These are phyloP conservation scores for Glycine tomentella DNA, from an alignment of 306 rosid genomes.

Conservation along the genomic window DNA sequence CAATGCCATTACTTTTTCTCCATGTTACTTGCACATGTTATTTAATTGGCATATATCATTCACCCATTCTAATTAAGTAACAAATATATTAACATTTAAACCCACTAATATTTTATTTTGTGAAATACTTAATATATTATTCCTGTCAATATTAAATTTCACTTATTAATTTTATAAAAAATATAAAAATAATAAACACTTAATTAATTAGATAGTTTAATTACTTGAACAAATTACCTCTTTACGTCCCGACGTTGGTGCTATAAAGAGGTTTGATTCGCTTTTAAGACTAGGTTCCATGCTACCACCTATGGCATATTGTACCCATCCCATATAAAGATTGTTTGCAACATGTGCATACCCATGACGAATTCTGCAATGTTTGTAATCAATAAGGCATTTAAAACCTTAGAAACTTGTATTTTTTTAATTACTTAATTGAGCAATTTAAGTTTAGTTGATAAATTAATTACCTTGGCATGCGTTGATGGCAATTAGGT, in stretches of 20 bases:
- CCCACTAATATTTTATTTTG: background rate
- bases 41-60: background rate
- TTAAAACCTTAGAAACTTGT: background rate
- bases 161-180: background rate
- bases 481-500: slow-evolving; percentile 48
- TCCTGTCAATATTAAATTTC: background rate
- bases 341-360: too few species aligned
- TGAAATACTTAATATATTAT: background rate
- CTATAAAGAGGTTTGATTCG: too few species aligned
- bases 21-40: slow-evolving; percentile 40
- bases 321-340: too few species aligned
- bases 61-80: background rate
- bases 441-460: background rate
- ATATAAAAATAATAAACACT: background rate
- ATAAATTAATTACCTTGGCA: slow-evolving; percentile 38
- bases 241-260: too few species aligned
- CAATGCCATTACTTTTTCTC: slow-evolving; percentile 42
- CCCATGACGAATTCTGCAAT: background rate
- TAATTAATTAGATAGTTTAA: background rate
- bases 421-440: background rate
- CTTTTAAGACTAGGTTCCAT: too few species aligned
- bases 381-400: background rate
- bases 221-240: background rate
- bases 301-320: too few species aligned
- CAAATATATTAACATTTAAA: background rate